A percentile compares a stretch with the other conserved stretches of the same genome.
phyloP scores from a whole-genome alignment of 2,329 filamentous ascomycete species.

The Diaporthe batatas region DNA sequence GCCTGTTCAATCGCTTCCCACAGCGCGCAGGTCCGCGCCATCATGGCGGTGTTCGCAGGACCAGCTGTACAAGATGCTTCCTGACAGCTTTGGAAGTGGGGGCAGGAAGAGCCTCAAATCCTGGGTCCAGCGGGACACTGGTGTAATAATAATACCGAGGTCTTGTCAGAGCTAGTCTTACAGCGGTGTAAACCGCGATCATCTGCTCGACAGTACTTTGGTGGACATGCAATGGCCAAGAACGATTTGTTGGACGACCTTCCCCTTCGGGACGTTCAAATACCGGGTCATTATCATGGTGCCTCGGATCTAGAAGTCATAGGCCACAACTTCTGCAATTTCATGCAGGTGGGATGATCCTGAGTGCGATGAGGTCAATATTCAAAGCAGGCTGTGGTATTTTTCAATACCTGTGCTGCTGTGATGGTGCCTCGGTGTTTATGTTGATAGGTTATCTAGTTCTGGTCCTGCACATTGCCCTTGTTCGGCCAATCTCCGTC shows the following conservation, averaged over 20 bases:
- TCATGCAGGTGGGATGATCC: neutral
- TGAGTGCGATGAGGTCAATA: neutral
- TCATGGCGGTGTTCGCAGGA: neutral
- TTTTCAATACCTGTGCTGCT: neutral
- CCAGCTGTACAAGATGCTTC: neutral
- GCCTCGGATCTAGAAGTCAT: neutral
- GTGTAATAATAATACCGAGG: neutral
- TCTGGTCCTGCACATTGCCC: neutral
- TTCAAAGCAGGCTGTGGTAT: neutral
- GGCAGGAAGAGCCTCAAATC: neutral
- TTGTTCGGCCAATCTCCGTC: neutral
- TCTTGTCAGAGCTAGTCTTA: neutral
- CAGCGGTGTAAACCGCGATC: neutral
- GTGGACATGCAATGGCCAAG: neutral
- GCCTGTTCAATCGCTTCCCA: neutral
- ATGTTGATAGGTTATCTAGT: neutral
- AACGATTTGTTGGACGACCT: neutral
- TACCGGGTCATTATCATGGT: neutral
- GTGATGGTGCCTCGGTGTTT: neutral
- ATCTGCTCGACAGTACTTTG: neutral
- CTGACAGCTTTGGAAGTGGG: no score
- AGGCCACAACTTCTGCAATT: neutral
- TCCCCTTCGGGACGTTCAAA: neutral
- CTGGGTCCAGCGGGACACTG: neutral
- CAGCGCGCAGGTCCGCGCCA: neutral